Base-by-base conservation (phyloP, 1,284 basidiomycete species). In the Sanghuangporus baumii region DNA sequence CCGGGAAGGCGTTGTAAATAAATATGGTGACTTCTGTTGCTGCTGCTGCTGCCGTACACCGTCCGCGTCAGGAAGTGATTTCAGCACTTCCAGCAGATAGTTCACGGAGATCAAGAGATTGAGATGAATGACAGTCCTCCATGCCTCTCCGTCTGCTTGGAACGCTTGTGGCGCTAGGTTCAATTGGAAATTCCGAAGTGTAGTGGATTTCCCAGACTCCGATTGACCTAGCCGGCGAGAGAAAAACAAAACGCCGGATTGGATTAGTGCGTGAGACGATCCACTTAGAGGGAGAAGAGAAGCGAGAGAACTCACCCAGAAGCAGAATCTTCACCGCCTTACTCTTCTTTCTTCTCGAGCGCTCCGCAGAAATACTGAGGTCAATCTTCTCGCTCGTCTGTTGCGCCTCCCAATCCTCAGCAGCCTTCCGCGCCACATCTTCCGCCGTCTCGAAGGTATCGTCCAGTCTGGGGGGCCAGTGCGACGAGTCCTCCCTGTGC, bases 201-300 rank as follows among this genome's bases (percentile, higher is more conserved):
- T 77, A 0, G 86, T 87, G 0, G 84, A 86, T 69, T 88, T 87
- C 23, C 86, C 85, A 0, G 83, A 84, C 72, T 86, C 84, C 26
- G 85, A 81, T 71, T 86, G 85, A 57, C 86, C 85, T 86, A 65
- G 31, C 9, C n/a, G 12, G 40, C 12, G 9, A 36, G 5, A 40
- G 16, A 23, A 18, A 50, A 41, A 55, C 57, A 56, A 20, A 14
- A 23, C n/a, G 20, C 3, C 37, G 9, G 14, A 43, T 43, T 14
- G 41, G 14, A 12, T 48, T 48, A 16, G 11, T 14, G 3, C 12
- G 34, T 8, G 31, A 18, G 52, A 54, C 52, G 26, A 54, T 54
- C 52, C 34, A 54, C 16, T 18, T 18, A 46, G 50, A 31, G 38
- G 23, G 31, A 37, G 16, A 34, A 34, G 34, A 20, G 52, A 57